Conservation (phyloP, 331 rosid species). For the Malus hybrid region DNA sequence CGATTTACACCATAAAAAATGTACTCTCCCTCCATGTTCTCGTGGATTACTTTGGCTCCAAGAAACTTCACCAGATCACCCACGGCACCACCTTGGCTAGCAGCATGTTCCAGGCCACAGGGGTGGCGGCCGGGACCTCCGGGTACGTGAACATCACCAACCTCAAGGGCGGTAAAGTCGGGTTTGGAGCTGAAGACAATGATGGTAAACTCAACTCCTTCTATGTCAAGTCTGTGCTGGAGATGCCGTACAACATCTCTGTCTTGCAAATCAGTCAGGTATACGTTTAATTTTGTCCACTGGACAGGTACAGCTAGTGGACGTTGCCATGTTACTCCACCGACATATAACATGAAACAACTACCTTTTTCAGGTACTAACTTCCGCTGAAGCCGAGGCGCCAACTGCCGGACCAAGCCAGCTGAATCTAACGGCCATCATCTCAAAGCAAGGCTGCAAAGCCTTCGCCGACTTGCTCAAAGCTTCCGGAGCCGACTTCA, state of each 20-base stretch:
- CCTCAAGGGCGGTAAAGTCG: slow-evolving; percentile 76
- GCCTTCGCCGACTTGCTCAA: slow-evolving; percentile 58
- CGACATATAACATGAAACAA: not conserved
- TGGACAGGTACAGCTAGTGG: not conserved
- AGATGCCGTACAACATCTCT: slow-evolving; percentile 65
- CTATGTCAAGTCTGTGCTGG: slow-evolving; percentile 65
- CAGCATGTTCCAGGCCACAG: slow-evolving; percentile 75
- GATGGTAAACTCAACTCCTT: slow-evolving; percentile 45
- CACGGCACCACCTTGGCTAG: slow-evolving; percentile 62
- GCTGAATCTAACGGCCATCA: slow-evolving; percentile 47
- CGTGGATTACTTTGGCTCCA: slow-evolving; percentile 85
- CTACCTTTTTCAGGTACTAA: slow-evolving; percentile 25
- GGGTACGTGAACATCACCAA: slow-evolving; percentile 87
- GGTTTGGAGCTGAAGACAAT: slow-evolving; percentile 63
- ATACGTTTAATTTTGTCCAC: not conserved
- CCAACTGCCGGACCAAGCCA: slow-evolving; percentile 63
- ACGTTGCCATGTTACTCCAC: not conserved
- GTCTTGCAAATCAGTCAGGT: slow-evolving; percentile 73
- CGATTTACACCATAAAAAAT: slow-evolving; percentile 55
- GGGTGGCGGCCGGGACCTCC: slow-evolving; percentile 64
- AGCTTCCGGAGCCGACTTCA: slow-evolving; percentile 46
- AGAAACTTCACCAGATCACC: slow-evolving; percentile 78
- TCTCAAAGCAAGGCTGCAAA: slow-evolving; percentile 84
- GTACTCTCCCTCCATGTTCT: slow-evolving; percentile 85
- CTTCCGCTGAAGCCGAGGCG: slow-evolving; percentile 87